Evolutionary conservation across 768 basidiomycete species (phyloP).

Genomic region (Boletus coccyginus): DNA sequence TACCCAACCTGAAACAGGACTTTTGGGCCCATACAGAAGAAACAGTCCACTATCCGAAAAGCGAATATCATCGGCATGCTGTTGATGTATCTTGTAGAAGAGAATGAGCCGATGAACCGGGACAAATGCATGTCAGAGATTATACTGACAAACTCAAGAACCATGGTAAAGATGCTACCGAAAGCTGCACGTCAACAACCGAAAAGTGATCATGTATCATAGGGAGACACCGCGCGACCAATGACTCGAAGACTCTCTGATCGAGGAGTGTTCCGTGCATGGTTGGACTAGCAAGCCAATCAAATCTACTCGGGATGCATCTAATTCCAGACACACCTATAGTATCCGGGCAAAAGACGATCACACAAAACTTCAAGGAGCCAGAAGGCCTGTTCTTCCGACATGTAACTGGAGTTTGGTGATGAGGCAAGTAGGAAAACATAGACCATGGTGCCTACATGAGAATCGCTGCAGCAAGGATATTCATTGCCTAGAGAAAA

Average conservation of each 20-base stretch:
- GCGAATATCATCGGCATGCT: conserved; percentile 98
- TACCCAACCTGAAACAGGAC: conserved; percentile 99
- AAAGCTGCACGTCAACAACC: conserved; percentile 90
- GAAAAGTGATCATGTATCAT: conserved; percentile 94
- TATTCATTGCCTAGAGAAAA: conserved; percentile 84
- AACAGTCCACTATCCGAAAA: conserved; percentile 95
- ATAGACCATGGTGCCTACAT: conserved; percentile 51
- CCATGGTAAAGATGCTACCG: conserved; percentile 96
- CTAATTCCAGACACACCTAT: conserved; percentile 55
- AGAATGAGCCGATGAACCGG: neutral
- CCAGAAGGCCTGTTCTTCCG: conserved; percentile 99
- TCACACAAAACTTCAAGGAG: conserved; percentile 92
- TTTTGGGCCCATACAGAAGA: conserved; percentile 98
- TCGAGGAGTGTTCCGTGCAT: conserved; percentile 99
- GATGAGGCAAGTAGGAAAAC: conserved; percentile 7
- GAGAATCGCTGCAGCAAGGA: conserved; percentile 90
- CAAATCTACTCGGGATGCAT: neutral
- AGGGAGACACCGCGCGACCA: conserved; percentile 85
- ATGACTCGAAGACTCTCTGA: conserved; percentile 94
- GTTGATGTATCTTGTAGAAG: conserved; percentile 67
- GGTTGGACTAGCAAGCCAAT: conserved; percentile 61
- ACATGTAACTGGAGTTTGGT: conserved; percentile 75
- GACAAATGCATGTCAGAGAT: conserved; percentile 13
- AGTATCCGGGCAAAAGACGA: conserved; percentile 94
- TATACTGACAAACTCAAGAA: conserved; percentile 88